These are phyloP conservation scores for Kodamaea anthophila DNA, from an alignment of 1,139 yeast genomes.

Conservation along the genomic window DNA sequence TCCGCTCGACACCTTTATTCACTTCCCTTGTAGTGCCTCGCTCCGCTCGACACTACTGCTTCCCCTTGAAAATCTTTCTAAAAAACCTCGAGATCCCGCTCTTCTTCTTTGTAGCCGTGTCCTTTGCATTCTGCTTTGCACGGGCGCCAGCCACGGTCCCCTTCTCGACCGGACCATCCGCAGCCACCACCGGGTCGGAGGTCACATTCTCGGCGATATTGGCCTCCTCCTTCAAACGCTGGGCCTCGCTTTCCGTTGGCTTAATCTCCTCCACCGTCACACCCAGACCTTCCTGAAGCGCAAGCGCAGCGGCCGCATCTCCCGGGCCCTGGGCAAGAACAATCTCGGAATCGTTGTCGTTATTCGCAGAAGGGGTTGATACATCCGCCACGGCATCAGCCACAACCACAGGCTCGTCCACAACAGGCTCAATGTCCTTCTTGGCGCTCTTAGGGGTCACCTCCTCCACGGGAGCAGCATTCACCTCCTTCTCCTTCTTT, in stretches of 20 bases:
- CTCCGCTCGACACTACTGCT: too few relatives aligned
- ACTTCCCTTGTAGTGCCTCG: too few relatives aligned
- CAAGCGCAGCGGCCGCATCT: constrained; percentile 32
- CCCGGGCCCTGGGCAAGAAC: constrained; percentile 35
- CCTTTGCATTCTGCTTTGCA: constrained; percentile 15
- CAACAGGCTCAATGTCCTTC: constrained; percentile 1
- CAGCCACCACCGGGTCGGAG: constrained; percentile 8
- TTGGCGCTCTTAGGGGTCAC: neutral
- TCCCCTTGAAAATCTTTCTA: constrained; percentile 35
- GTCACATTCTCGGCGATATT: constrained; percentile 11
- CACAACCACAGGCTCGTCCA: constrained; percentile 2
- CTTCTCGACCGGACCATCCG: constrained; percentile 15
- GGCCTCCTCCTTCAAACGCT: constrained; percentile 31
- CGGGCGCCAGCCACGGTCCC: constrained; percentile 13
- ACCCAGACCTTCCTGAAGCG: constrained; percentile 32
- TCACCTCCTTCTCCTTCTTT: constrained; percentile 3
- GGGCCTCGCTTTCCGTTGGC: constrained; percentile 36
- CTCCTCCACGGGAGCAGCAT: constrained; percentile 3
- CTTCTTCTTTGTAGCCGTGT: constrained; percentile 31
- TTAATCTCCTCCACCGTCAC: constrained; percentile 39
- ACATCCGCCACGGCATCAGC: constrained; percentile 2
- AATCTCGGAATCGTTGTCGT: constrained; percentile 21
- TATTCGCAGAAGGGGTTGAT: constrained; percentile 4
- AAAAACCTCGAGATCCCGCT: constrained; percentile 37
- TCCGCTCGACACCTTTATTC: too few relatives aligned